These are phyloP conservation scores for Diplosphaera chodatii DNA, from an alignment of 139 green algal genomes.

Conservation along the genomic window DNA sequence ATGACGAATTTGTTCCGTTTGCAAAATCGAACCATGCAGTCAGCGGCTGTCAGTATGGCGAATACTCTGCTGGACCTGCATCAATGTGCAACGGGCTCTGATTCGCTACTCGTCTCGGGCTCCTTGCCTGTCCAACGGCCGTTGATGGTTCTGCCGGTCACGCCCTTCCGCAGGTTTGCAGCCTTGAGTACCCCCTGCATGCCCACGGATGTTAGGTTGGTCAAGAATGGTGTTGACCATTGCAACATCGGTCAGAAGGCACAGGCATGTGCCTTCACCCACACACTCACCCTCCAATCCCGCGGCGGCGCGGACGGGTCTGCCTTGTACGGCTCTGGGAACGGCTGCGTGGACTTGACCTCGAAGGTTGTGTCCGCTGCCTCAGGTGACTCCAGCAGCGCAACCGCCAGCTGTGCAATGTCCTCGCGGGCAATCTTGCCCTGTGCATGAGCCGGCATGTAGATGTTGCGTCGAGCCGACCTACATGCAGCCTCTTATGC, in stretches of 20 bases:
- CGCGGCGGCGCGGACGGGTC: neutral
- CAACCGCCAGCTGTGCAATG: conserved; percentile 74
- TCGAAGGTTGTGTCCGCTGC: conserved; percentile 77
- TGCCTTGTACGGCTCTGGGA: conserved; percentile 50
- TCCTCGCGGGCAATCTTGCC: conserved; percentile 79
- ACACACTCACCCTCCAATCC: neutral
- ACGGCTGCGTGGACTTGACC: conserved; percentile 73
- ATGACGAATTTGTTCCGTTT: too few species aligned
- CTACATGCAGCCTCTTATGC: too few species aligned
- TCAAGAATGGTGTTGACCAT: too few species aligned
- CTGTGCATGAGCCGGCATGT: too few species aligned
- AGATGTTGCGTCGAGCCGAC: too few species aligned
- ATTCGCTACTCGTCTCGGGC: conserved; percentile 24
- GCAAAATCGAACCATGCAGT: too few species aligned
- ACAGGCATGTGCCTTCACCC: too few species aligned
- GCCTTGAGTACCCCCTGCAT: conserved; percentile 19
- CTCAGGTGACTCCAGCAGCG: conserved; percentile 44
- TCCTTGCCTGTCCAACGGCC: conserved; percentile 59
- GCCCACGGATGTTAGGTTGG: too few species aligned
- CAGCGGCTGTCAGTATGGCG: too few species aligned
- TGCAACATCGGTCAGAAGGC: too few species aligned
- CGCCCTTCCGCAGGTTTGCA: conserved; percentile 30
- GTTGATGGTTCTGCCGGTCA: conserved; percentile 67
- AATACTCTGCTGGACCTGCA: too few species aligned
- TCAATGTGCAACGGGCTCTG: neutral